A percentile compares a stretch with the other conserved stretches of the same genome.
Conservation (phyloP, 1,284 basidiomycete species). For the Earliella scabrosa region DNA sequence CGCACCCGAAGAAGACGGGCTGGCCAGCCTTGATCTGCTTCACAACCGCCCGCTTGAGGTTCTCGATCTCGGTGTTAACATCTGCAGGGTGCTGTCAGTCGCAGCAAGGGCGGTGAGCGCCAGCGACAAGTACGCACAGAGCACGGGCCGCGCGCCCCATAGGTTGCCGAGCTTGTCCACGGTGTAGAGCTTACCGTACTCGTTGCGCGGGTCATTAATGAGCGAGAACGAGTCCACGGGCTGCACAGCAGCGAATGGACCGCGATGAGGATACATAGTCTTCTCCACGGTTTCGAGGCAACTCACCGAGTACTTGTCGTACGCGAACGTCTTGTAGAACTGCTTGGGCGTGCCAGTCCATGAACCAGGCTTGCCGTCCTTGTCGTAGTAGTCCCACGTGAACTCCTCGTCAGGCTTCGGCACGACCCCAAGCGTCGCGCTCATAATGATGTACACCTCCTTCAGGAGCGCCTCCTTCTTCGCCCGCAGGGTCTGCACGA, state of each 20-base stretch:
- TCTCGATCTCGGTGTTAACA: conserved; percentile 86
- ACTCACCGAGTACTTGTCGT: conserved; percentile 60
- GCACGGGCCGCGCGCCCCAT: conserved; percentile 83
- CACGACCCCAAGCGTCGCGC: conserved; percentile 85
- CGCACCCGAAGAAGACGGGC: conserved; percentile 95
- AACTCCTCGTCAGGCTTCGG: conserved; percentile 75
- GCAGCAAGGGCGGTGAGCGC: not conserved
- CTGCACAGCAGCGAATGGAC: too few species aligned
- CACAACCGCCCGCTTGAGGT: conserved; percentile 82
- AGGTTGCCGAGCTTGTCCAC: conserved; percentile 93
- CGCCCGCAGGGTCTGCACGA: conserved; percentile 59
- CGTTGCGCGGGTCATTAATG: conserved; percentile 93
- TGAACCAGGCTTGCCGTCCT: conserved; percentile 74
- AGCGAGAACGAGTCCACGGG: conserved; percentile 84
- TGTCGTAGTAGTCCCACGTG: conserved; percentile 89
- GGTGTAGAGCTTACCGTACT: conserved; percentile 85
- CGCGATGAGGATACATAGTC: too few species aligned
- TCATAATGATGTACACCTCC: conserved; percentile 89
- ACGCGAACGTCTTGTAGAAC: conserved; percentile 63
- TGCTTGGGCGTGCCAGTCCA: conserved; percentile 84
- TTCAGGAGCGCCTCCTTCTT: conserved; percentile 86
- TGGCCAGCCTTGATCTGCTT: conserved; percentile 88
- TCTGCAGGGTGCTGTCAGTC: conserved; percentile 50
- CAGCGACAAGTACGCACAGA: conserved; percentile 59
- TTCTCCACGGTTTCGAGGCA: too few species aligned